phyloP scores from a whole-genome alignment of 495 filamentous ascomycete genomes.

The Extremus antarcticus region DNA sequence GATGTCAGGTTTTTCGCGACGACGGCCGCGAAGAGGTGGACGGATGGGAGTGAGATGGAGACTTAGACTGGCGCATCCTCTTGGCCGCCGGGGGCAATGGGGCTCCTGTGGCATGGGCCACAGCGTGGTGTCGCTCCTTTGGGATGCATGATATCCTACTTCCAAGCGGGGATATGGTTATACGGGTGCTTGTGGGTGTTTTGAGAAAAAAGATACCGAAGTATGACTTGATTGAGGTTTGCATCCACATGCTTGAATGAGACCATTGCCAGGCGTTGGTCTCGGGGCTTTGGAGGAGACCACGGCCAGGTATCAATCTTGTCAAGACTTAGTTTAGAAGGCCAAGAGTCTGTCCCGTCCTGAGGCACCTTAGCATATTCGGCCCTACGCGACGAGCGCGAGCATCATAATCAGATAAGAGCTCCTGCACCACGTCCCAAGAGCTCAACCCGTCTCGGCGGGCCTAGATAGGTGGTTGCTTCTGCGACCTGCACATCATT shows the following conservation, averaged over 20 bases:
- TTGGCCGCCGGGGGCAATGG: too few relatives aligned
- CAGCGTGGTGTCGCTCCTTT: not conserved
- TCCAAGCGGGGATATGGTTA: not conserved
- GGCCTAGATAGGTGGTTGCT: not conserved
- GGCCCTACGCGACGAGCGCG: too few relatives aligned
- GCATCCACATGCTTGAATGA: too few relatives aligned
- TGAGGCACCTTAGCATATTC: too few relatives aligned
- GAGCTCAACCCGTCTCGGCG: not conserved
- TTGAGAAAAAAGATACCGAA: not conserved
- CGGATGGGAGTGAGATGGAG: conserved; percentile 11
- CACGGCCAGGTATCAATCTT: too few relatives aligned
- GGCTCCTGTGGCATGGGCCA: not conserved
- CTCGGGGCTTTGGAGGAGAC: too few relatives aligned
- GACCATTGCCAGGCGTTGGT: too few relatives aligned
- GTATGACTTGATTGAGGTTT: not conserved
- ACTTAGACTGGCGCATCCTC: conserved; percentile 6
- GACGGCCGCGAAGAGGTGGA: conserved; percentile 43
- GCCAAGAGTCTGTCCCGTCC: too few relatives aligned
- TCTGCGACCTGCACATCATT: not conserved
- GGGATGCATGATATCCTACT: not conserved
- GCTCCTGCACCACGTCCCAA: too few relatives aligned
- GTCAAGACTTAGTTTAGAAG: too few relatives aligned
- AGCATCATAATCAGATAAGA: too few relatives aligned
- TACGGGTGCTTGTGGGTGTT: not conserved
- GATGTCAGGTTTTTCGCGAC: conserved; percentile 94